These are phyloP conservation scores for Monosporozyma unispora DNA, from an alignment of 805 yeast genomes.

Conservation along the genomic window DNA sequence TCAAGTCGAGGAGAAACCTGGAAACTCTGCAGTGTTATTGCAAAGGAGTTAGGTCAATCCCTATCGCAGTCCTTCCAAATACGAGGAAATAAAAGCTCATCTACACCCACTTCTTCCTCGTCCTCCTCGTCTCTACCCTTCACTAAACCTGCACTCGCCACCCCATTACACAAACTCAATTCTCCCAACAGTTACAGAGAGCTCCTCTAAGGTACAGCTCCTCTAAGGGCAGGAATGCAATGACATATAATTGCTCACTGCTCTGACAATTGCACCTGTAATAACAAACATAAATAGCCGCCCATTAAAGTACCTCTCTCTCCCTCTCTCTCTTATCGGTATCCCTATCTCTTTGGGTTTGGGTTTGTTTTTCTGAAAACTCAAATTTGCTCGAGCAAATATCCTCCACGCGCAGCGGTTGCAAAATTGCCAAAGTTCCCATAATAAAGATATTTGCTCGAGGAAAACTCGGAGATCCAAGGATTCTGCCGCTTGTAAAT, in stretches of 20 bases:
- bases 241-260: no score
- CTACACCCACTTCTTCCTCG: no score
- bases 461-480: neutral
- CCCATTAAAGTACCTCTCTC: neutral
- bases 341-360: neutral
- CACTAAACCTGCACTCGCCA: no score
- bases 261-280: no score
- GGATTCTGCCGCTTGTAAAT: no score
- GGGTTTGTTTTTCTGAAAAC: neutral
- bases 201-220: no score
- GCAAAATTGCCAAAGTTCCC: no score
- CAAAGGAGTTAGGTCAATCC: constrained; percentile 25
- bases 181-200: constrained; percentile 1
- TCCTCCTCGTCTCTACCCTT: no score
- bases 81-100: no score
- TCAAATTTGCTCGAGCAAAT: neutral
- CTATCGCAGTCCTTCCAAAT: neutral
- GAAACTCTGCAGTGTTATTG: constrained; percentile 28
- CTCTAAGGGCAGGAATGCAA: no score
- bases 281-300: no score
- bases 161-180: neutral
- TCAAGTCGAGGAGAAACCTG: constrained; percentile 35
- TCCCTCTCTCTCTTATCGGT: no score
- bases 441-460: constrained; percentile 5
- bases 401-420: neutral